These are phyloP conservation scores for Talaromyces borbonicus DNA, from an alignment of 495 filamentous ascomycete species.

Conservation along the genomic window DNA sequence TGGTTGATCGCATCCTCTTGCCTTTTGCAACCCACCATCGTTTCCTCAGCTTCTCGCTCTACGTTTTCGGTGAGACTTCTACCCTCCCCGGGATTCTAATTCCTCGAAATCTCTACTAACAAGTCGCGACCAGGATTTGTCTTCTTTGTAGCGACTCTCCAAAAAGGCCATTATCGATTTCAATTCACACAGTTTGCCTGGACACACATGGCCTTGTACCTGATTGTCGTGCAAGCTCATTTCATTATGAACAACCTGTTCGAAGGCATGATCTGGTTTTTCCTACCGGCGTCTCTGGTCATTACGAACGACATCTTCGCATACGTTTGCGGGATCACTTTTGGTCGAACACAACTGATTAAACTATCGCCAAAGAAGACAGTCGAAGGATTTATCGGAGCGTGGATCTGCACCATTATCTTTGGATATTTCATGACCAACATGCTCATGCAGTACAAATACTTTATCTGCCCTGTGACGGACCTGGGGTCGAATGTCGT, in stretches of 20 bases:
- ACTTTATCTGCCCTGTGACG: conserved; percentile 97
- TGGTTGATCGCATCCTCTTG: conserved; percentile 87
- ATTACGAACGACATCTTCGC: conserved; percentile 99
- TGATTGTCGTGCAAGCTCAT: conserved; percentile 96
- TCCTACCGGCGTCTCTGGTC: conserved; percentile 88
- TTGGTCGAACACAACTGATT: conserved; percentile 93
- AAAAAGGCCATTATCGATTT: conserved; percentile 92
- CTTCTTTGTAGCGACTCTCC: conserved; percentile 94
- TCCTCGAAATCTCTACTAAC: conserved; percentile 3
- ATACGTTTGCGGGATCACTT: conserved; percentile 94
- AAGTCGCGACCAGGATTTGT: conserved; percentile 67
- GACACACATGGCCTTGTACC: conserved; percentile 98
- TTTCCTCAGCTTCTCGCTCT: conserved; percentile 97
- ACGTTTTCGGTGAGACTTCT: conserved; percentile 91
- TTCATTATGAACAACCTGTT: conserved; percentile 99
- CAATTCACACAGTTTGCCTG: conserved; percentile 99
- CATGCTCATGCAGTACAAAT: conserved; percentile 81
- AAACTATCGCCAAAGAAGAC: conserved; percentile 99
- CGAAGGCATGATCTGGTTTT: conserved; percentile 99
- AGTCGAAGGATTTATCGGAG: conserved; percentile 94
- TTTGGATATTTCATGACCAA: conserved; percentile 80
- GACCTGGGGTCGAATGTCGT: conserved; percentile 89
- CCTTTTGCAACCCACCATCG: conserved; percentile 95
- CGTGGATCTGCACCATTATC: conserved; percentile 88
- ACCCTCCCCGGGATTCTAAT: too few relatives aligned